Evolutionary conservation across 2,329 filamentous ascomycete species (phyloP), one percentile per base, ranked within the genome.

Genomic region (Nothophaeocryptopus gaeumannii): DNA sequence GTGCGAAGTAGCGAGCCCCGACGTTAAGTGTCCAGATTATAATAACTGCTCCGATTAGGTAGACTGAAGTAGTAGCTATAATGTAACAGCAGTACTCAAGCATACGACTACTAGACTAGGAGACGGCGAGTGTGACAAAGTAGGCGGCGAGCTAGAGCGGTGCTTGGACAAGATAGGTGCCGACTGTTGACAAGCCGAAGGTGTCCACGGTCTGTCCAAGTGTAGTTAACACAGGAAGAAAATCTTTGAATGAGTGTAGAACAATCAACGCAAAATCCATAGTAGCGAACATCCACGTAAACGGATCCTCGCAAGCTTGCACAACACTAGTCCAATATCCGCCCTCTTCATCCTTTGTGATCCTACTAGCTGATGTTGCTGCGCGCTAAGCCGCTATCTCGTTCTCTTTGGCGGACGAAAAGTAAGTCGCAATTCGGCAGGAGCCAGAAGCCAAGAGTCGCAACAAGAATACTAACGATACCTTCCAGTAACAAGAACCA

Each of bases 301-400:
- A 55, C 1, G 53, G 53, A 32, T 55, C 53, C 15, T 36, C 53
- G 36, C 35, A 44, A 5, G 53, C 53, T 14, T 46, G 45, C 8
- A 40, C 53, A 8, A 55, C 42, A n/a, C 53, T 50, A 14, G 39
- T 51, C 53, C 46, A 51, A 26, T 48, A 53, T n/a, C 64, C 58
- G 2, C 69, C 68, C 39, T 68, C 66, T 0, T 64, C 59, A 45
- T 70, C 70, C 36, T 74, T 73, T 43, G 76, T 68, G 38, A 72
- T 67, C 30, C 76, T 62, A 54, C 75, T 76, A 26, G 72, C 74
- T 0, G 74, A 74, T 1, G 76, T 66, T n/a, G 39, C 44, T 5
- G 50, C 53, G 20, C 53, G 45, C 9, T 36, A 53, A 5, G 36
- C 34, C 5, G 48, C 41, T 37, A 46, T 51, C 2, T 38, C 41